phyloP scores from a whole-genome alignment of 2,329 filamentous ascomycete genomes.

The Talaromyces sp. region DNA sequence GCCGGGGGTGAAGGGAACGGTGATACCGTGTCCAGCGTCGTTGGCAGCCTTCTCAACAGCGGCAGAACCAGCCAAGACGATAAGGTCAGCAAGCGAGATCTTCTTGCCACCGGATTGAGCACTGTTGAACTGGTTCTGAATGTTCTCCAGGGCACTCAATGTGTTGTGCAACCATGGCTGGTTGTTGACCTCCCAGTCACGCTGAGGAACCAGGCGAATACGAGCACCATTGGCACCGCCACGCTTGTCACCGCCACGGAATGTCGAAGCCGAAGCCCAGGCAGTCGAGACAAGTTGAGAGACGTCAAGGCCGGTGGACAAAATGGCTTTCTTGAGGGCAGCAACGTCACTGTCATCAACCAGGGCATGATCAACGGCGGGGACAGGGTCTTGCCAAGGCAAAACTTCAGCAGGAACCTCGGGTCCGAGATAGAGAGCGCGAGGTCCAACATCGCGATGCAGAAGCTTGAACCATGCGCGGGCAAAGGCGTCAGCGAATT shows the following conservation, averaged over 20 bases:
- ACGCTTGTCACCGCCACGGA: slow-evolving; percentile 73
- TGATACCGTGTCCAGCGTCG: slow-evolving; percentile 38
- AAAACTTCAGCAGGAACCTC: slow-evolving; percentile 65
- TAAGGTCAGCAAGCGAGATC: slow-evolving; percentile 72
- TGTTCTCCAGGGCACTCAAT: slow-evolving; percentile 54
- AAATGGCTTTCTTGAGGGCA: slow-evolving; percentile 63
- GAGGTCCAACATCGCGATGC: slow-evolving; percentile 73
- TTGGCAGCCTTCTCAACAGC: slow-evolving; percentile 64
- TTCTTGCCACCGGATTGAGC: slow-evolving; percentile 51
- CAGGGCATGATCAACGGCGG: slow-evolving; percentile 51
- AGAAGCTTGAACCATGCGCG: slow-evolving; percentile 79
- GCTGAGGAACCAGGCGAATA: slow-evolving; percentile 67
- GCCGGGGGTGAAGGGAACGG: slow-evolving; percentile 68
- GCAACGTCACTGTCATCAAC: slow-evolving; percentile 60
- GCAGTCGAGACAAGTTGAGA: slow-evolving; percentile 61
- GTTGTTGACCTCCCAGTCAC: slow-evolving; percentile 70
- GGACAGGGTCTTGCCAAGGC: slow-evolving; percentile 72
- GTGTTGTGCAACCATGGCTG: slow-evolving; percentile 60
- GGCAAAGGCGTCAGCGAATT: slow-evolving; percentile 64
- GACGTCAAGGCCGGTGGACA: slow-evolving; percentile 56
- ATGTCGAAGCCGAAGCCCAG: slow-evolving; percentile 66
- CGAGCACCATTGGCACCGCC: slow-evolving; percentile 76
- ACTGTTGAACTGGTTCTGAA: slow-evolving; percentile 64
- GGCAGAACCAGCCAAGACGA: slow-evolving; percentile 67
- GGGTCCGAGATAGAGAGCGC: slow-evolving; percentile 65